Conservation (phyloP, 176 grass and related monocot genomes). For the Tillandsia leiboldiana region DNA sequence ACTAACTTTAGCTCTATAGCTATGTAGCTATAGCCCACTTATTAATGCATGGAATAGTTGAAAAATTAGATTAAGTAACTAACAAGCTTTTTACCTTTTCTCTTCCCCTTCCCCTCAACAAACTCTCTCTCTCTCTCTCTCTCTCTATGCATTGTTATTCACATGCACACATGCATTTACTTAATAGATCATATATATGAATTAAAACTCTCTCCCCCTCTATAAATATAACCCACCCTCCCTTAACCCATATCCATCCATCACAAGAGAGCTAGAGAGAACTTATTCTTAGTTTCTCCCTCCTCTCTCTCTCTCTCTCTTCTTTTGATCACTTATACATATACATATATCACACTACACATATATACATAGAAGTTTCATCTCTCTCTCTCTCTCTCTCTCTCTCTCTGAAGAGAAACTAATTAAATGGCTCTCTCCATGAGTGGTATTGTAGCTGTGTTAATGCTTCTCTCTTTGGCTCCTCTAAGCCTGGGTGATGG, state of each 20-base stretch:
- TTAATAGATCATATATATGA: no score
- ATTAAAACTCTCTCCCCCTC: no score
- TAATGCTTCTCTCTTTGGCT: conserved; percentile 23
- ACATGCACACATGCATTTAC: neutral
- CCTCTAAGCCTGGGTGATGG: conserved; percentile 40
- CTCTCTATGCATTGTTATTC: neutral
- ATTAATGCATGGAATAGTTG: no score
- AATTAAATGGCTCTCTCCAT: conserved; percentile 38
- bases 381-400: neutral
- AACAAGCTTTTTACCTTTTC: neutral
- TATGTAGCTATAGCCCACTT: no score
- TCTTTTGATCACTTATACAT: neutral
- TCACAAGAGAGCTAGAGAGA: neutral
- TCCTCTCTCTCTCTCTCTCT: neutral
- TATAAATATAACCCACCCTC: neutral
- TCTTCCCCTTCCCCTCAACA: neutral
- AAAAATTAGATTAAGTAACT: neutral
- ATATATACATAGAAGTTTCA: neutral
- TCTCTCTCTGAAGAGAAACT: conserved; percentile 2
- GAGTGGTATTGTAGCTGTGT: conserved; percentile 36
- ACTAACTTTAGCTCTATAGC: no score
- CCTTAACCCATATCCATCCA: neutral
- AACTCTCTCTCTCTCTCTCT: neutral
- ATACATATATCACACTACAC: conserved; percentile 6
- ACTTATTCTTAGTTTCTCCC: no score